Conservation (phyloP, 1,139 yeast genomes). For the Suhomyces coccinellae region DNA sequence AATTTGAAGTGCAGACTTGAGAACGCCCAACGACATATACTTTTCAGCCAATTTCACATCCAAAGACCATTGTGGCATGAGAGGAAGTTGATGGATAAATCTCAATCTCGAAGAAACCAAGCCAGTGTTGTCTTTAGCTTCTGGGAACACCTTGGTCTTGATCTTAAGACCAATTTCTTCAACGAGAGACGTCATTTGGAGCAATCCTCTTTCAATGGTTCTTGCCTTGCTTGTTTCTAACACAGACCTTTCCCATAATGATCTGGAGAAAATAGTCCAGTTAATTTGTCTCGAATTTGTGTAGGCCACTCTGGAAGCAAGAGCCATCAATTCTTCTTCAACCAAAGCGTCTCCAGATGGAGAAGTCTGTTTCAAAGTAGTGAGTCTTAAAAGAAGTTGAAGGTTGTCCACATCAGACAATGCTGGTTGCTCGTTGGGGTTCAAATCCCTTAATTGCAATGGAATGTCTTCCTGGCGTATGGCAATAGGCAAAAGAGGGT, state of each 20-base stretch:
- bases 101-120: conserved; percentile 56
- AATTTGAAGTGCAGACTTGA: conserved; percentile 86
- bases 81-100: conserved; percentile 72
- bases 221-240: conserved; percentile 79
- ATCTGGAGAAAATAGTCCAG: conserved; percentile 80
- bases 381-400: conserved; percentile 68
- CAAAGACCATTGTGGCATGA: conserved; percentile 83
- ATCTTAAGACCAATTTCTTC: conserved; percentile 83
- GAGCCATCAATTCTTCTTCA: conserved; percentile 78
- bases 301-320: conserved; percentile 69
- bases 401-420: conserved; percentile 70
- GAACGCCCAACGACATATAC: conserved; percentile 81
- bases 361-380: conserved; percentile 65
- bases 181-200: conserved; percentile 89
- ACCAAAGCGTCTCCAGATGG: conserved; percentile 71
- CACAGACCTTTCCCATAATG: conserved; percentile 87
- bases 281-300: conserved; percentile 49
- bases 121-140: conserved; percentile 34
- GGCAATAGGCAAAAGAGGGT: conserved; percentile 59
- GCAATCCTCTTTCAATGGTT: conserved; percentile 89
- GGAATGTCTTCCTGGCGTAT: conserved; percentile 66
- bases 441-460: conserved; percentile 50
- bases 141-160: conserved; percentile 60
- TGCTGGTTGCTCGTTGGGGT: conserved; percentile 81
- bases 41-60: conserved; percentile 84